Evolutionary conservation across 371 early-diverging fungal genomes (phyloP).

Genomic region (Mortierella sp.): DNA sequence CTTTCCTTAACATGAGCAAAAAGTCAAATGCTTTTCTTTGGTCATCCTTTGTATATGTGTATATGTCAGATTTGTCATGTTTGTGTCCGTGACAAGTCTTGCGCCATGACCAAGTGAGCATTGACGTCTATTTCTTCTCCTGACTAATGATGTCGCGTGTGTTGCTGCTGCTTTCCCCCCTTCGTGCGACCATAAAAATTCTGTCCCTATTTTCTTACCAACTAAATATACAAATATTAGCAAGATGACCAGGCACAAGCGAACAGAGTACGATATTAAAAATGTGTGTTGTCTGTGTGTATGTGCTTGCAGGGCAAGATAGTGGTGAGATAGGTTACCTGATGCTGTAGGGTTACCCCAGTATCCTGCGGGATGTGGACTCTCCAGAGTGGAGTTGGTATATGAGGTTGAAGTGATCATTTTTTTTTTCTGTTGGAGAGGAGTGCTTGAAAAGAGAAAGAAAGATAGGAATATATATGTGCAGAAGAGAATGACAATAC

Average conservation of each 20-base stretch:
- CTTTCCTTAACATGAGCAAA: too few relatives aligned
- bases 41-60: neutral
- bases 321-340: conserved; percentile 29
- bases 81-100: neutral
- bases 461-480: neutral
- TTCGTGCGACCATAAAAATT: conserved; percentile 2
- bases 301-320: too few relatives aligned
- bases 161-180: neutral
- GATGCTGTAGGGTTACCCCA: conserved; percentile 54
- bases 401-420: conserved; percentile 40
- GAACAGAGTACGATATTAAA: neutral
- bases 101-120: conserved; percentile 5
- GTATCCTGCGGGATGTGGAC: conserved; percentile 15
- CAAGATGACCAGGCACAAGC: neutral
- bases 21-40: too few relatives aligned
- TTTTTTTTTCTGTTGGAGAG: neutral
- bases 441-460: neutral
- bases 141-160: neutral
- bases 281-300: neutral
- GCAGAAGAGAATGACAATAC: neutral
- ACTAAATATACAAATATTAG: neutral
- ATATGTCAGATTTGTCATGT: neutral
- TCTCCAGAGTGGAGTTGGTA: conserved; percentile 14
- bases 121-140: neutral
- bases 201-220: neutral